Conservation (phyloP, 176 grass and related monocot genomes). For the Musa troglodytarum region DNA sequence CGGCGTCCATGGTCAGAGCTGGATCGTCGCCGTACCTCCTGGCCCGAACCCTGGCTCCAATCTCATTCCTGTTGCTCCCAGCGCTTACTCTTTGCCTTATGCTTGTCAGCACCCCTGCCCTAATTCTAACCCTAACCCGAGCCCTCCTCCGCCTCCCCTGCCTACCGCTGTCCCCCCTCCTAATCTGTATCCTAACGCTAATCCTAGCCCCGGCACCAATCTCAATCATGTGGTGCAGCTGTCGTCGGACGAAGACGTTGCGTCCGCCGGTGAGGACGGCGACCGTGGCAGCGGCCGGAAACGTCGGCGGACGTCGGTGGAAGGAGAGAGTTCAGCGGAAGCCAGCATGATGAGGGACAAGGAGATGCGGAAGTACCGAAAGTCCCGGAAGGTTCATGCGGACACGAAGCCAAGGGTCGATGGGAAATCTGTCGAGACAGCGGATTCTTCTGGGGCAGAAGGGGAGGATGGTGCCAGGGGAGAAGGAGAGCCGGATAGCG, state of each 20-base stretch:
- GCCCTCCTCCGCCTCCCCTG: not conserved
- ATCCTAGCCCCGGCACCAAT: slow-evolving; percentile 1
- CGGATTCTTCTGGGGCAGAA: not conserved
- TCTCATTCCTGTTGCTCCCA: not conserved
- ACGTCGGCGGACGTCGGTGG: slow-evolving; percentile 8
- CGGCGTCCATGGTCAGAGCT: slow-evolving; percentile 31
- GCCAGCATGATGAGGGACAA: slow-evolving; percentile 57
- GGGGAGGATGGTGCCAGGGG: too few relatives aligned
- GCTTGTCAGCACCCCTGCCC: slow-evolving; percentile 2
- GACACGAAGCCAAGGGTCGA: slow-evolving; percentile 59
- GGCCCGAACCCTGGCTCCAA: not conserved
- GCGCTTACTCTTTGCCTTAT: not conserved
- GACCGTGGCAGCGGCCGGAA: slow-evolving; percentile 23
- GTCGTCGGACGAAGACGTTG: slow-evolving; percentile 16
- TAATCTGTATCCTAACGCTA: slow-evolving; percentile 3
- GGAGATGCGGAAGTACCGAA: slow-evolving; percentile 61
- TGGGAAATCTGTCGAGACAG: slow-evolving; percentile 54
- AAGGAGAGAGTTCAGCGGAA: slow-evolving; percentile 14
- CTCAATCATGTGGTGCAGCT: slow-evolving; percentile 11
- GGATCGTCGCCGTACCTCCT: slow-evolving; percentile 40
- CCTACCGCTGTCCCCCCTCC: not conserved
- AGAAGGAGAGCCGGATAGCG: not conserved
- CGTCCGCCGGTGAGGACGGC: slow-evolving; percentile 15
- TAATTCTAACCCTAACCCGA: not conserved
- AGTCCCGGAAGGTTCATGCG: slow-evolving; percentile 61